phyloP scores from a whole-genome alignment of 257 asterid species.

The Jasminum sambac region DNA sequence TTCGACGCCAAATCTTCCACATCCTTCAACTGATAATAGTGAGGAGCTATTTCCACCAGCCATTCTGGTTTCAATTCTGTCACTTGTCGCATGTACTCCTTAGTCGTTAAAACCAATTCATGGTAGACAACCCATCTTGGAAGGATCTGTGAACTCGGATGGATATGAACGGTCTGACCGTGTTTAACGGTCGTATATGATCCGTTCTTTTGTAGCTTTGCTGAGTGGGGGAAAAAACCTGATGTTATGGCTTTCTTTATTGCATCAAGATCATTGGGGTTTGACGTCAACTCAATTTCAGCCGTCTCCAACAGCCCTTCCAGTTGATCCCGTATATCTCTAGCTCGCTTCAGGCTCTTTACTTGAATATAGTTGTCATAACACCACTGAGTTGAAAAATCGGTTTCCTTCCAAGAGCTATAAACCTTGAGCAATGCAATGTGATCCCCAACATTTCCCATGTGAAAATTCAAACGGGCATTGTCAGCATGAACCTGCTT shows the following conservation, averaged over 20 bases:
- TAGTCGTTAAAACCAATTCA: conserved; percentile 83
- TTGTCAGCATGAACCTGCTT: conserved; percentile 95
- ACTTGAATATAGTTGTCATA: conserved; percentile 92
- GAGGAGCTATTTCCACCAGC: conserved; percentile 93
- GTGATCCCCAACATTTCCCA: conserved; percentile 97
- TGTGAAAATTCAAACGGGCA: conserved; percentile 86
- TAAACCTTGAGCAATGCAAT: conserved; percentile 87
- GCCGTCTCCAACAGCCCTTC: conserved; percentile 87
- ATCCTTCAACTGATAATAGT: conserved; percentile 79
- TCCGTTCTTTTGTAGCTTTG: conserved; percentile 80
- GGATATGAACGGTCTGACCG: conserved; percentile 84
- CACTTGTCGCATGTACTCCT: conserved; percentile 95
- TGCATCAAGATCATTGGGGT: conserved; percentile 58
- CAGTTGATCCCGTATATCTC: conserved; percentile 93
- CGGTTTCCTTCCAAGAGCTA: conserved; percentile 86
- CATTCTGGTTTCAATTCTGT: conserved; percentile 92
- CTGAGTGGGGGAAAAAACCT: conserved; percentile 86
- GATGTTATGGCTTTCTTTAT: conserved; percentile 78
- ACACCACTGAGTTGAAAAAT: conserved; percentile 93
- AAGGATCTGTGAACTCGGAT: conserved; percentile 89
- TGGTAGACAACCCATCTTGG: conserved; percentile 95
- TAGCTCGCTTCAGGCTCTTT: conserved; percentile 91
- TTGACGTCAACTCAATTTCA: conserved; percentile 72
- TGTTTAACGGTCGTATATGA: conserved; percentile 79
- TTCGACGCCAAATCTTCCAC: conserved; percentile 72